Percentiles rank a stretch among this genome's conserved stretches.
These are phyloP conservation scores for Cerioporus squamosus DNA, from an alignment of 1,284 basidiomycete genomes.

Conservation along the genomic window DNA sequence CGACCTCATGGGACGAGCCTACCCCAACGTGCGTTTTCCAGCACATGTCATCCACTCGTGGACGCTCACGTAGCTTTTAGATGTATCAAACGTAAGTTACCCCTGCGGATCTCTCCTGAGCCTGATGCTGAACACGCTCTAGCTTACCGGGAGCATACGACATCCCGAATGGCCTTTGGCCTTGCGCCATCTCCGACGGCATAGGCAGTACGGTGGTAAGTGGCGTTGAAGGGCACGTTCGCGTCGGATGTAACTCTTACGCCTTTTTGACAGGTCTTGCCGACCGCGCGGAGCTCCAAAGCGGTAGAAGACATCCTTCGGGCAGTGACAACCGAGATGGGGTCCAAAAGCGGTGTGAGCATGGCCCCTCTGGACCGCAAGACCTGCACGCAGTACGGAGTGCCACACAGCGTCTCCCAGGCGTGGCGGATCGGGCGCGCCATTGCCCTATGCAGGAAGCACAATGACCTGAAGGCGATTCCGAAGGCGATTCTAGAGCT, in stretches of 20 bases:
- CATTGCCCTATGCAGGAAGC: constrained; percentile 32
- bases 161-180: constrained; percentile 41
- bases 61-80: constrained; percentile 11
- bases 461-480: constrained; percentile 46
- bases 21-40: constrained; percentile 34
- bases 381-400: constrained; percentile 43
- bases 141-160: constrained; percentile 47
- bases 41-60: neutral
- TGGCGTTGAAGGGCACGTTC: neutral
- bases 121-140: neutral
- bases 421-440: constrained; percentile 57
- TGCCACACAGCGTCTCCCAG: constrained; percentile 53
- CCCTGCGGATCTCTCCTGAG: too few species aligned
- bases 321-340: constrained; percentile 42
- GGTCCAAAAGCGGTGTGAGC: constrained; percentile 46
- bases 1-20: constrained; percentile 60
- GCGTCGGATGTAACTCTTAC: too few species aligned
- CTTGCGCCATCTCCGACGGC: constrained; percentile 50
- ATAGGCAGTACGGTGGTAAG: constrained; percentile 44
- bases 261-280: constrained; percentile 27
- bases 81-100: constrained; percentile 35
- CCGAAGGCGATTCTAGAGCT: constrained; percentile 52
- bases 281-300: constrained; percentile 31
- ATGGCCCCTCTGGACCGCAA: constrained; percentile 41
- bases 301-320: constrained; percentile 38